Evolutionary conservation across 1,139 yeast genomes (phyloP).

Genomic region (Yamadazyma friedrichii): DNA sequence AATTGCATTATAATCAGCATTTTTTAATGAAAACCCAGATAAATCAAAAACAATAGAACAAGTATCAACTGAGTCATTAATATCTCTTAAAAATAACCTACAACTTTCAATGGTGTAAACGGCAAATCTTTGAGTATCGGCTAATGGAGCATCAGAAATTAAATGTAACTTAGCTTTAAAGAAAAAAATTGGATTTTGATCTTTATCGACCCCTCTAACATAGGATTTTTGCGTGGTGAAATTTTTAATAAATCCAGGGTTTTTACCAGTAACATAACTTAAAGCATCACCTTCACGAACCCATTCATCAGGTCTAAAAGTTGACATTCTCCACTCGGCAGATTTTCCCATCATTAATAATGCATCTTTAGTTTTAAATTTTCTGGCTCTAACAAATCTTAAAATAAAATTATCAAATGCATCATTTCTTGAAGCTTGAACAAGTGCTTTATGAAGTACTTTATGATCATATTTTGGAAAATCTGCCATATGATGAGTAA

Average conservation of each 20-base stretch:
- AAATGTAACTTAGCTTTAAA: slow-evolving; percentile 43
- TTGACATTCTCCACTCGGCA: slow-evolving; percentile 36
- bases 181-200: slow-evolving; percentile 37
- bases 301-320: slow-evolving; percentile 31
- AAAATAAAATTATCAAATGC: slow-evolving; percentile 35
- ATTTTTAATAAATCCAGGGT: slow-evolving; percentile 38
- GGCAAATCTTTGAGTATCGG: slow-evolving; percentile 41
- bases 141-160: slow-evolving; percentile 37
- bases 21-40: slow-evolving; percentile 46
- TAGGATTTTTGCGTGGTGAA: slow-evolving; percentile 39
- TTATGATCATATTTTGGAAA: slow-evolving; percentile 24
- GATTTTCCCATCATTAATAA: slow-evolving; percentile 37
- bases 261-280: slow-evolving; percentile 29
- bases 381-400: slow-evolving; percentile 44
- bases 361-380: slow-evolving; percentile 34
- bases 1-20: slow-evolving; percentile 44
- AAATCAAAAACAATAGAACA: slow-evolving; percentile 44
- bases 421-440: slow-evolving; percentile 27
- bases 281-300: slow-evolving; percentile 39
- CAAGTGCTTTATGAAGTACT: slow-evolving; percentile 26
- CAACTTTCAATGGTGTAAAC: slow-evolving; percentile 41
- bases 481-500: slow-evolving; percentile 16
- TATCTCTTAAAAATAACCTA: slow-evolving; percentile 36
- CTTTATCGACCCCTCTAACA: slow-evolving; percentile 39
- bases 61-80: slow-evolving; percentile 35